These are phyloP conservation scores for Begonia masoniana DNA, from an alignment of 306 rosid species.

Conservation along the genomic window DNA sequence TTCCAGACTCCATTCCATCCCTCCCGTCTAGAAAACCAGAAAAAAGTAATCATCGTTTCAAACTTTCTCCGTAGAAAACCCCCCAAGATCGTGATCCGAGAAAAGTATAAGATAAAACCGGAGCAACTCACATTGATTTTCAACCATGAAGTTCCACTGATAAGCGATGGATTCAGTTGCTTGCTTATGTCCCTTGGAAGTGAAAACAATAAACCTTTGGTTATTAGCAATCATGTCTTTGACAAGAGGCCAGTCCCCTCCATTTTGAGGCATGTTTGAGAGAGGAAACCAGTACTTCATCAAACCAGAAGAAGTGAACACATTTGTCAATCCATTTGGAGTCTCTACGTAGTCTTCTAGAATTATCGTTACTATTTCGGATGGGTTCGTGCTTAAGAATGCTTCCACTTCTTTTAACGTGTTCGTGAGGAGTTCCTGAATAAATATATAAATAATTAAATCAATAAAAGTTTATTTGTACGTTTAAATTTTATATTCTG, in stretches of 20 bases:
- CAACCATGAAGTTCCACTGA: constrained; percentile 88
- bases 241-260: constrained; percentile 72
- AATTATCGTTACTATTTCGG: constrained; percentile 67
- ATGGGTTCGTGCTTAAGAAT: constrained; percentile 51
- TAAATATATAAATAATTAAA: background rate
- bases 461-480: too few relatives aligned
- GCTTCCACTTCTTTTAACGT: constrained; percentile 60
- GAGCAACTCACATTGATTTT: constrained; percentile 51
- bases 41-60: too few relatives aligned
- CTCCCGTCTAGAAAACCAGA: constrained; percentile 42
- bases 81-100: too few relatives aligned
- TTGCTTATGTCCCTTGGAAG: constrained; percentile 47
- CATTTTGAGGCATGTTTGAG: constrained; percentile 55
- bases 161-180: constrained; percentile 68
- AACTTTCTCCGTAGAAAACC: too few relatives aligned
- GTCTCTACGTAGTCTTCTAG: constrained; percentile 83
- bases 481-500: too few relatives aligned
- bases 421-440: constrained; percentile 60
- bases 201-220: constrained; percentile 68
- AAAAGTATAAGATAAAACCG: too few relatives aligned
- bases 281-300: constrained; percentile 81
- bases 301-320: constrained; percentile 46
- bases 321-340: constrained; percentile 63
- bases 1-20: constrained; percentile 55
- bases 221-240: constrained; percentile 67